Conservation (phyloP, 495 filamentous ascomycete genomes). For the Aspergillus biplanus region DNA sequence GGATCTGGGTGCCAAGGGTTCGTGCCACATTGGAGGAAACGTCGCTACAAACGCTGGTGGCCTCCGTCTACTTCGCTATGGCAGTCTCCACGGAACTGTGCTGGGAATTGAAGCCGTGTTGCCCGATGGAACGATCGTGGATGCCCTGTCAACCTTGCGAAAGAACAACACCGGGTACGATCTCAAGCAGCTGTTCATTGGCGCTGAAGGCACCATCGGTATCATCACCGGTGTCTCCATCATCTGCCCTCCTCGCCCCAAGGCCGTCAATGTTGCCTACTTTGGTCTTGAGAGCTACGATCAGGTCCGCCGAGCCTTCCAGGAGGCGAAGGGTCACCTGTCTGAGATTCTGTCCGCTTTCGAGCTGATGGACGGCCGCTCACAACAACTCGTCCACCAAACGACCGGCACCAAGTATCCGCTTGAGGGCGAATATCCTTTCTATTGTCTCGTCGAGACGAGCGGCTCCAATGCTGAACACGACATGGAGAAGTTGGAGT, state of each 20-base stretch:
- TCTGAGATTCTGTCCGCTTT: conserved; percentile 96
- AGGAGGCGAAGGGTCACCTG: conserved; percentile 84
- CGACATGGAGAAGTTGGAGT: conserved; percentile 81
- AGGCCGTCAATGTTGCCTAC: conserved; percentile 87
- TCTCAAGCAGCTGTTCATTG: conserved; percentile 96
- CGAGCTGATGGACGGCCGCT: conserved; percentile 90
- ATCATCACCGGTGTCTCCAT: conserved; percentile 91
- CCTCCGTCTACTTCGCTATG: conserved; percentile 86
- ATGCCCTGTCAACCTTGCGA: conserved; percentile 81
- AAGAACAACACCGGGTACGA: conserved; percentile 99
- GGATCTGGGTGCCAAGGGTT: conserved; percentile 95
- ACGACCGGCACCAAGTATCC: conserved; percentile 79
- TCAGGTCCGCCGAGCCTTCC: conserved; percentile 78
- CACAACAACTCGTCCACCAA: conserved; percentile 71
- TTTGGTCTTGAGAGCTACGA: conserved; percentile 87
- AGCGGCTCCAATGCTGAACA: conserved; percentile 93
- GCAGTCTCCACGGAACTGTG: conserved; percentile 89
- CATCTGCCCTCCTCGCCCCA: conserved; percentile 81
- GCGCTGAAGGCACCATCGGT: conserved; percentile 90
- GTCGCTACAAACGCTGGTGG: conserved; percentile 97
- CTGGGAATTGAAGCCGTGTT: conserved; percentile 91
- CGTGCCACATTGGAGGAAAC: conserved; percentile 97
- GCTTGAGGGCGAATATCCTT: conserved; percentile 80
- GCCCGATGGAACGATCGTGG: conserved; percentile 86
- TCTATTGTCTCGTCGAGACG: conserved; percentile 96